Evolutionary conservation across 148 eudicot genomes (phyloP), one percentile per base, ranked within the genome.

Genomic region (Pharnaceum exiguum): DNA sequence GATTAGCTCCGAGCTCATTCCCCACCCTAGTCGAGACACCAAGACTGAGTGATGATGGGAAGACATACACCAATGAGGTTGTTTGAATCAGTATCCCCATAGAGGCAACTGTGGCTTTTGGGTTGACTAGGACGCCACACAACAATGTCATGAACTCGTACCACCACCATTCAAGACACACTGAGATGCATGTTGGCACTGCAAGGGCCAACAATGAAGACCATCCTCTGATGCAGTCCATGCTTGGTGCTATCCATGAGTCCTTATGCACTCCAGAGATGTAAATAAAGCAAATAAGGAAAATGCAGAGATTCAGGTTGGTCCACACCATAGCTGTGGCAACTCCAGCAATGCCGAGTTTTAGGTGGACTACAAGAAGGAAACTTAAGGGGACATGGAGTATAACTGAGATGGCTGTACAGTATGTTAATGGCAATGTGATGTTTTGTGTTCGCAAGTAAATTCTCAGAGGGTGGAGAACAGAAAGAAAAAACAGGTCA

Each of bases 101-200:
- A 7, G 96, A 85, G 5, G 95, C 86, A 5, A 93, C 71, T 7
- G 90, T 83, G 1, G 94, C 90, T 47, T 67, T 83, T 1, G 98
- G 95, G 63, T 85, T 93, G 6, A 52, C 28, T 17, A 88, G 31
- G 0, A 88, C 65, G 3, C 98, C 96, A 57, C 95, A 88, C 0
- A 93, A 71, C 71, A 93, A 54, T 25, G 88, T 88, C 95, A 88
- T 88, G 27, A 93, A 63, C 68, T 93, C 98, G 18, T 93, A 93
- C 96, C 98, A 93, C 98, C 98, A 93, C 98, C 98, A 93, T 28
- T 93, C 98, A 0, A 93, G 70, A 39, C 98, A 93, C 0, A 88
- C 96, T 0, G 98, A 85, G 1, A 89, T 55, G 36, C 98, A 93
- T 0, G 71, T 83, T 6, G 98, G 98, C 0, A 93, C 40, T 0